Evolutionary conservation across 2,329 filamentous ascomycete genomes (phyloP), one percentile per base, ranked within the genome.

Genomic region (Exophiala alcalophila): DNA sequence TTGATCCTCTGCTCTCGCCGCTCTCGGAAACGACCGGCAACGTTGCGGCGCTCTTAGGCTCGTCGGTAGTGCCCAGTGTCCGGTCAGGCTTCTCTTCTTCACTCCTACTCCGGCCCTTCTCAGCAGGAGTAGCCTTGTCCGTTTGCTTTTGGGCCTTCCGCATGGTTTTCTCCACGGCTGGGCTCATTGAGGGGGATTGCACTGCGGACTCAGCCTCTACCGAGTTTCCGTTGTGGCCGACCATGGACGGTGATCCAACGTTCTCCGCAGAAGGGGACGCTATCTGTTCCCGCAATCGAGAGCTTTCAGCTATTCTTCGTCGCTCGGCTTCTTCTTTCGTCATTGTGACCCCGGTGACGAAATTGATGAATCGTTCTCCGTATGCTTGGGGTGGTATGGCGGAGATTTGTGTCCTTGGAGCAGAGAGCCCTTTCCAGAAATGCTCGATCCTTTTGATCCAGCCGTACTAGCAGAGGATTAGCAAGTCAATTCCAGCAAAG

Each of bases 381-480:
- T 98, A 98, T 44, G 87, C 78, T 49, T 89, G 80, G 1, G 92
- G 91, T 1, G 90, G 86, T 16, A 97, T 83, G 2, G 92, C 89
- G 0, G 91, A 97, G 49, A 98, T 97, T 61, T 96, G 83, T 23
- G 78, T 81, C 57, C 87, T 83, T 57, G 92, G 86, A 57, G 81
- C 78, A 2, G 84, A 87, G 46, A 97, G 71, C 25, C 92, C 91
- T 71, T 98, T 98, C 84, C 90, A 92, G 67, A 97, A 92, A 66
- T 97, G 84, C 65, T 98, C 92, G 49, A 91, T 78, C 62, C 92
- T 91, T 70, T 98, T 98, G 66, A 95, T 78, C 53, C 90, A 81
- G 55, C 89, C 89, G 64, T 97, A 98, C 87, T 94, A 57, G 41
- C 37, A 44, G 39, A 52, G 39, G 24, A 35, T 42, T 38, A 43